These are phyloP conservation scores for Lasiosphaeria hispida DNA, from an alignment of 495 filamentous ascomycete genomes.

Conservation along the genomic window DNA sequence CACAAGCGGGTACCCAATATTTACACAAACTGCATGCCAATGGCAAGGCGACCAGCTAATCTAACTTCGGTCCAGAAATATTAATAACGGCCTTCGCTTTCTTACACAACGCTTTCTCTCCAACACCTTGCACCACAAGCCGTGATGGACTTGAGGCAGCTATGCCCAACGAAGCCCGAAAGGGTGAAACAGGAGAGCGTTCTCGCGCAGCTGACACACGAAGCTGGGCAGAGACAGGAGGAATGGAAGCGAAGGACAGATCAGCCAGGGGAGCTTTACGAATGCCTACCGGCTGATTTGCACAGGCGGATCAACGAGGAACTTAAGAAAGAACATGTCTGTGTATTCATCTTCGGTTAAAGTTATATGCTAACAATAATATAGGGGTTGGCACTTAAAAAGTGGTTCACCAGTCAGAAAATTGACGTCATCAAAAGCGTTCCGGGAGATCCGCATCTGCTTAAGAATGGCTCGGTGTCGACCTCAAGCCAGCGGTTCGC, in stretches of 20 bases:
- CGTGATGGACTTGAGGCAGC: no score
- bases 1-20: neutral
- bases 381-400: neutral
- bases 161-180: no score
- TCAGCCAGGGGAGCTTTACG: no score
- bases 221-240: no score
- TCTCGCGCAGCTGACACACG: no score
- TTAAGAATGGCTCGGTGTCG: neutral
- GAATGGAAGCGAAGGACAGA: no score
- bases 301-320: no score
- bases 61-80: slow-evolving; percentile 1
- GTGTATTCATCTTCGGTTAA: neutral
- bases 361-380: slow-evolving; percentile 5
- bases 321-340: slow-evolving; percentile 1
- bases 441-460: neutral
- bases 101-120: neutral
- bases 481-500: slow-evolving; percentile 1
- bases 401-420: neutral
- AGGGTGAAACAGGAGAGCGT: no score
- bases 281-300: no score
- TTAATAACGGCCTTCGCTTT: slow-evolving; percentile 2
- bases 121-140: no score
- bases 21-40: slow-evolving; percentile 2
- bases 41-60: slow-evolving; percentile 3
- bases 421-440: neutral